Conservation (phyloP, 208 protist genomes). For the Leishmania mexicana region DNA sequence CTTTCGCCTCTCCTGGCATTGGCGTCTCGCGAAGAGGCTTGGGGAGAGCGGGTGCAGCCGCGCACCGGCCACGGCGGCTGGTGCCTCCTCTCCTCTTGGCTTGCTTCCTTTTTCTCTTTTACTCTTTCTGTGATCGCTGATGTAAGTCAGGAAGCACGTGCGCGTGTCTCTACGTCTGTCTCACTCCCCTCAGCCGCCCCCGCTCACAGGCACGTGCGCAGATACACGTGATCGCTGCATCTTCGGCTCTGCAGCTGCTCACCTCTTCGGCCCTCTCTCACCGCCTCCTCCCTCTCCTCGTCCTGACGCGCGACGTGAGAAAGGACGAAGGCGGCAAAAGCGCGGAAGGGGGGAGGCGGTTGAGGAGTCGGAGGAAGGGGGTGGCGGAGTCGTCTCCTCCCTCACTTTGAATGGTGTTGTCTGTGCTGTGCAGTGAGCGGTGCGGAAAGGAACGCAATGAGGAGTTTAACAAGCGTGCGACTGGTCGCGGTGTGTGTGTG, state of each 20-base stretch:
- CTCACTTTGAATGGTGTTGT: neutral
- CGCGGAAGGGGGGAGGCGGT: neutral
- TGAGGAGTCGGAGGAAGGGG: neutral
- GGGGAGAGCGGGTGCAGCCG: neutral
- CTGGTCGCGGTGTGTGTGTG: too few relatives aligned
- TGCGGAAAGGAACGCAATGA: neutral
- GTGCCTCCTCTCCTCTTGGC: neutral
- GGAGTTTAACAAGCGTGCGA: neutral
- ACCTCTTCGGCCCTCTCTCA: neutral
- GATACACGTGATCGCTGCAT: constrained; percentile 1
- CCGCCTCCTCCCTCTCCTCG: neutral
- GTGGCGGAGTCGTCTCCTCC: neutral
- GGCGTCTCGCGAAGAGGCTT: neutral
- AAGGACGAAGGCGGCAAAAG: neutral
- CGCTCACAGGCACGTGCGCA: constrained; percentile 8
- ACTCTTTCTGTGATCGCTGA: constrained; percentile 10
- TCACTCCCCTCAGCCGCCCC: neutral
- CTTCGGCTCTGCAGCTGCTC: neutral
- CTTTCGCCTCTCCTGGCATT: neutral
- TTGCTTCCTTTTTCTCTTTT: constrained; percentile 6
- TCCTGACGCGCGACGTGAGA: neutral
- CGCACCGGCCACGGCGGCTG: neutral
- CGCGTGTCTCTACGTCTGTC: constrained; percentile 6
- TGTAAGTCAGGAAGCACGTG: constrained; percentile 14
- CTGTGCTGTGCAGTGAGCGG: neutral